Conservation (phyloP, 2,329 filamentous ascomycete genomes). For the Beauveria scarabaeidicola region DNA sequence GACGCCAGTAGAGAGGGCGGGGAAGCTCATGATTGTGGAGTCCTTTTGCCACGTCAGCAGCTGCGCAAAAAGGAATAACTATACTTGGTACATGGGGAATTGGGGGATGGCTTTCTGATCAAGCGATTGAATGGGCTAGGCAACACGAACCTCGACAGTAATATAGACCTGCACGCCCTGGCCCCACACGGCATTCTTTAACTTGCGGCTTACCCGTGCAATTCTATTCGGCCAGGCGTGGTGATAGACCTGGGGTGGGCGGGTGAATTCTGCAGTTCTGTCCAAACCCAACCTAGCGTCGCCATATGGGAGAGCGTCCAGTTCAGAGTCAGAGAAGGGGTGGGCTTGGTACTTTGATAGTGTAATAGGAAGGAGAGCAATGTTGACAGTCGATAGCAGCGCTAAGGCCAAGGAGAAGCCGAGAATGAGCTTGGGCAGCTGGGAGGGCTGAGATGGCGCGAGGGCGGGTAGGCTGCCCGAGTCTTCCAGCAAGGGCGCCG, state of each 20-base stretch:
- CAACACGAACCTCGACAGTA: slow-evolving; percentile 2
- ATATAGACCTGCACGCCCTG: slow-evolving; percentile 1
- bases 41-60: background rate
- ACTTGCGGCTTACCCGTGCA: background rate
- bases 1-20: background rate
- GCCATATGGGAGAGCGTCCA: background rate
- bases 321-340: background rate
- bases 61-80: too few relatives aligned
- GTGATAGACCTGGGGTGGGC: background rate
- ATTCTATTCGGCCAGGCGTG: background rate
- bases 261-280: background rate
- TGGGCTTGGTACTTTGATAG: background rate
- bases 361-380: background rate
- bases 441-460: background rate
- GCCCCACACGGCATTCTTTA: slow-evolving; percentile 1
- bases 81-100: too few relatives aligned
- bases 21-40: background rate
- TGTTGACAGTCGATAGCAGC: background rate
- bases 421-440: background rate
- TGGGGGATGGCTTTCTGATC: too few relatives aligned
- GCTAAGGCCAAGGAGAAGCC: background rate
- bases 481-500: background rate
- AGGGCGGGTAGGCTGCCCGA: background rate
- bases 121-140: too few relatives aligned
- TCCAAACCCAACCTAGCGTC: too few relatives aligned